These are phyloP conservation scores for Entamoeba invadens DNA, from an alignment of 208 protist genomes.

Conservation along the genomic window DNA sequence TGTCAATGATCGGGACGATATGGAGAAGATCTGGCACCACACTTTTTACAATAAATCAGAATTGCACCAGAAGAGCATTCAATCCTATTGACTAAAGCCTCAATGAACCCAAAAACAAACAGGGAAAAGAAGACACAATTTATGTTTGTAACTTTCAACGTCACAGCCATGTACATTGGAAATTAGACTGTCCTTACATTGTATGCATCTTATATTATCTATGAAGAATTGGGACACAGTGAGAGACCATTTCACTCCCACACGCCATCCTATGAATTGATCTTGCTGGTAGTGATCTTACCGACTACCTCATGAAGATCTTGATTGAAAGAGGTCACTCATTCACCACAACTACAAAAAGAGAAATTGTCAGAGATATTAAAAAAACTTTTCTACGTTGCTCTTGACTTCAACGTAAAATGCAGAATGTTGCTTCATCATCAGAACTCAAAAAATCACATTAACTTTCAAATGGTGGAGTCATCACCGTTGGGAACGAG, in stretches of 20 bases:
- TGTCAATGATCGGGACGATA: slow-evolving; percentile 25
- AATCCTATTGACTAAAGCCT: too few relatives aligned
- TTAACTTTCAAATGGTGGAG: slow-evolving; percentile 56
- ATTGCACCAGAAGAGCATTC: too few relatives aligned
- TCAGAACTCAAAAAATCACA: slow-evolving; percentile 42
- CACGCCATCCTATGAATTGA: slow-evolving; percentile 52
- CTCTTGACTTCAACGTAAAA: too few relatives aligned
- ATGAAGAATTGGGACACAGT: slow-evolving; percentile 61
- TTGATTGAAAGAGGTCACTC: too few relatives aligned
- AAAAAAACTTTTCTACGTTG: too few relatives aligned
- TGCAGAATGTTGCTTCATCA: slow-evolving; percentile 35
- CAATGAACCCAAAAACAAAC: too few relatives aligned
- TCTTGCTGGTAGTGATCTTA: slow-evolving; percentile 55
- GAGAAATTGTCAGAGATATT: too few relatives aligned
- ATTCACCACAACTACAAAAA: too few relatives aligned
- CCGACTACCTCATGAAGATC: too few relatives aligned
- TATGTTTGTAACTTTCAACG: too few relatives aligned
- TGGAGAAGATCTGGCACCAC: too few relatives aligned
- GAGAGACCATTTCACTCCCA: slow-evolving; percentile 60
- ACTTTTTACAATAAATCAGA: too few relatives aligned
- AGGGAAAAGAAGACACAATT: slow-evolving; percentile 46
- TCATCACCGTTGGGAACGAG: slow-evolving; percentile 49
- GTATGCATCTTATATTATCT: slow-evolving; percentile 24
- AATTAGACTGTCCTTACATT: slow-evolving; percentile 31
- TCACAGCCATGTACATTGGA: slow-evolving; percentile 34